Percentiles rank a stretch among this genome's conserved stretches.
Evolutionary conservation across 805 yeast genomes (phyloP).

Genomic region (Candida sanyiensis): DNA sequence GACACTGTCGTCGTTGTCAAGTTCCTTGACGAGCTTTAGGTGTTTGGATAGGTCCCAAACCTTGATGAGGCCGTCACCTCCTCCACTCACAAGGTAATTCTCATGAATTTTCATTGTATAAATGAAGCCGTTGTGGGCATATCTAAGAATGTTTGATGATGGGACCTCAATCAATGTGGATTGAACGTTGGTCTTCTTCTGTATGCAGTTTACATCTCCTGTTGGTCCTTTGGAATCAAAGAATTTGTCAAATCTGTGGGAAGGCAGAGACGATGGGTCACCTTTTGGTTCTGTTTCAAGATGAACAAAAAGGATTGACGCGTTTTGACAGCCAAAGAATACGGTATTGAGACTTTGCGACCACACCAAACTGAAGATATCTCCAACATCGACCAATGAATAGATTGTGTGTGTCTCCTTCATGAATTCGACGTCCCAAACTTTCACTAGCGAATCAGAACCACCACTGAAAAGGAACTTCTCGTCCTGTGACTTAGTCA

Average conservation of each 20-base stretch:
- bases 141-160: constrained; percentile 55
- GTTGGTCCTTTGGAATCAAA: constrained; percentile 90
- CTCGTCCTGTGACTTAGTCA: constrained; percentile 50
- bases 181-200: constrained; percentile 5
- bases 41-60: constrained; percentile 54
- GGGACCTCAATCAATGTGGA: constrained; percentile 59
- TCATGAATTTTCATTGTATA: constrained; percentile 47
- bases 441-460: constrained; percentile 81
- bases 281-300: constrained; percentile 24
- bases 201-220: constrained; percentile 35
- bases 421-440: constrained; percentile 60
- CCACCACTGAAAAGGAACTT: constrained; percentile 74
- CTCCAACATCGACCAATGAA: constrained; percentile 86
- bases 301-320: constrained; percentile 72
- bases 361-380: constrained; percentile 80
- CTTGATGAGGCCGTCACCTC: constrained; percentile 88
- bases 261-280: constrained; percentile 43
- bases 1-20: constrained; percentile 66
- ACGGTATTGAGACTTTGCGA: constrained; percentile 52
- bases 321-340: constrained; percentile 89
- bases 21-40: constrained; percentile 27
- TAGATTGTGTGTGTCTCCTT: constrained; percentile 66
- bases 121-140: constrained; percentile 90
- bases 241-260: constrained; percentile 70
- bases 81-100: constrained; percentile 57